phyloP scores from a whole-genome alignment of 2,329 filamentous ascomycete species.

The Volutella citrinella region DNA sequence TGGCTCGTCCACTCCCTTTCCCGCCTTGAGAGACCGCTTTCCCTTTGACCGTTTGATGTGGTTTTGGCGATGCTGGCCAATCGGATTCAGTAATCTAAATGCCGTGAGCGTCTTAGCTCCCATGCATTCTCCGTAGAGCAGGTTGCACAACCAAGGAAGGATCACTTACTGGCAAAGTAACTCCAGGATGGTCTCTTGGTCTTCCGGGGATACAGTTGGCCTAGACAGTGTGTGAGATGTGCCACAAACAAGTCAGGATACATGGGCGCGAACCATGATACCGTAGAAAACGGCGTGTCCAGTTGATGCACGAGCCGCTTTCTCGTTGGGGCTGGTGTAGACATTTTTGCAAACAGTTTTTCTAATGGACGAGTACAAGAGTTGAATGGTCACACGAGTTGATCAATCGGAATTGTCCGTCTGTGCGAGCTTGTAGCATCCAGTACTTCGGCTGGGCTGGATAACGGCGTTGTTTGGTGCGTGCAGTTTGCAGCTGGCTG shows the following conservation, averaged over 20 bases:
- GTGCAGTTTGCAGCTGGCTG: too few relatives aligned
- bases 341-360: too few relatives aligned
- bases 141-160: too few relatives aligned
- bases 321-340: conserved; percentile 28
- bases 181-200: conserved; percentile 64
- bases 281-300: conserved; percentile 61
- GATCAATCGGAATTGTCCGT: too few relatives aligned
- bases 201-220: conserved; percentile 55
- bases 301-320: conserved; percentile 63
- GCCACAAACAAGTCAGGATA: not conserved
- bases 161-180: conserved; percentile 60
- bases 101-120: too few relatives aligned
- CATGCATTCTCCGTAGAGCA: too few relatives aligned
- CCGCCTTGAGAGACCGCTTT: conserved; percentile 52
- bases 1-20: conserved; percentile 35
- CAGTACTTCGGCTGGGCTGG: too few relatives aligned
- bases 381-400: too few relatives aligned
- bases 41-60: conserved; percentile 59
- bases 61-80: conserved; percentile 58
- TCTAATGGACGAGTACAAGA: too few relatives aligned
- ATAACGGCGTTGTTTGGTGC: too few relatives aligned
- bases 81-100: conserved; percentile 61
- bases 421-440: too few relatives aligned
- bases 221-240: conserved; percentile 35
- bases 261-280: conserved; percentile 51